A percentile compares a stretch with the other conserved stretches of the same genome.
phyloP scores from a whole-genome alignment of 1,139 yeast genomes.

The Pichia sp. region DNA sequence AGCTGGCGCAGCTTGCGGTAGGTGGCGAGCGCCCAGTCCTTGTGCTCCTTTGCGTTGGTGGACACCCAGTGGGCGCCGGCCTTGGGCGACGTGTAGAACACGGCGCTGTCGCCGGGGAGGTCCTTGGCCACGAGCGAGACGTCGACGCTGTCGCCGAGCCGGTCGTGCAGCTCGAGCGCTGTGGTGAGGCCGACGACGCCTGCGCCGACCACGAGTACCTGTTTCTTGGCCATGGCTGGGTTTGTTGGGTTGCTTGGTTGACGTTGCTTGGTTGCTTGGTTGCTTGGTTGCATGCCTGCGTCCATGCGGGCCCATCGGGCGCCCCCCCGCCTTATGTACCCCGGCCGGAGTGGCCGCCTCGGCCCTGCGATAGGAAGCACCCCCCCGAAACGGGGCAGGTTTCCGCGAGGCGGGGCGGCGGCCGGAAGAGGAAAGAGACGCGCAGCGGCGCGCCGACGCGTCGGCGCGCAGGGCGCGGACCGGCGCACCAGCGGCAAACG shows the following conservation, averaged over 20 bases:
- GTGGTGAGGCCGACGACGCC: slow-evolving; percentile 30
- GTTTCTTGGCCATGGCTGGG: slow-evolving; percentile 5
- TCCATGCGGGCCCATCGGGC: too few relatives aligned
- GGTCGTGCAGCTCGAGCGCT: slow-evolving; percentile 21
- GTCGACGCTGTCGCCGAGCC: slow-evolving; percentile 28
- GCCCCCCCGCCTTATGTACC: too few relatives aligned
- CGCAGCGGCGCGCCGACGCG: too few relatives aligned
- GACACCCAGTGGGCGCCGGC: slow-evolving; percentile 76
- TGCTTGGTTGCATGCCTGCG: too few relatives aligned
- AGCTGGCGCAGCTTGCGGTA: slow-evolving; percentile 41
- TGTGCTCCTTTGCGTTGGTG: slow-evolving; percentile 31
- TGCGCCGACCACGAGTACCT: slow-evolving; percentile 23
- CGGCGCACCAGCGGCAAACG: not conserved
- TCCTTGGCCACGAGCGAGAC: slow-evolving; percentile 50
- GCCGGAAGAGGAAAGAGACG: too few relatives aligned
- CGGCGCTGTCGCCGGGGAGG: slow-evolving; percentile 50
- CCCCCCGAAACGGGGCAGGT: too few relatives aligned
- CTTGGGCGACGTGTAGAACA: slow-evolving; percentile 63
- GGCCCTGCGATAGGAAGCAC: not conserved
- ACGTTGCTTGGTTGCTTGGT: too few relatives aligned
- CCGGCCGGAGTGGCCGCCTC: not conserved
- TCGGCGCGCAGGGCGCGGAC: not conserved
- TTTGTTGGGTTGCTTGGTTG: too few relatives aligned
- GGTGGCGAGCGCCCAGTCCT: slow-evolving; percentile 36
- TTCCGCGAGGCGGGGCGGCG: too few relatives aligned